Percentiles rank a stretch among this genome's conserved stretches.
Conservation (phyloP, 2,329 filamentous ascomycete species). For the Hypoxylon sp. region DNA sequence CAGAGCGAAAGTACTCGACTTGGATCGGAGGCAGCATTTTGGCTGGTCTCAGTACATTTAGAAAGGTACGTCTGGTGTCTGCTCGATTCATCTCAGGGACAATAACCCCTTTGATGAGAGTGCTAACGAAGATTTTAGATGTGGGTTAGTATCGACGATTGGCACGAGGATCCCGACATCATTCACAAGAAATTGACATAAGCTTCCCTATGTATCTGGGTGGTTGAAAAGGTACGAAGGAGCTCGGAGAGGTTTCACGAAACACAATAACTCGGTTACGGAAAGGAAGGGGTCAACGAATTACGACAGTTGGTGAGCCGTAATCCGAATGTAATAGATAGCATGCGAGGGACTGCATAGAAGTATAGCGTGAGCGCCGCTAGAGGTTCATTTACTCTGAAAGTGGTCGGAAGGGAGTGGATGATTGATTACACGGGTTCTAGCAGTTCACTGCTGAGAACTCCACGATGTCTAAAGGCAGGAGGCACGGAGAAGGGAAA, state of each 20-base stretch:
- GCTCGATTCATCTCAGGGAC: slow-evolving; percentile 24
- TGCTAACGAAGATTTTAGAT: slow-evolving; percentile 72
- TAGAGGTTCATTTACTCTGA: slow-evolving; percentile 19
- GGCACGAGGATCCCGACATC: slow-evolving; percentile 99
- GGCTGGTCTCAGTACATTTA: slow-evolving; percentile 95
- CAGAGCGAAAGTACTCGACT: slow-evolving; percentile 97
- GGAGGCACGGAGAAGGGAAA: slow-evolving; percentile 3
- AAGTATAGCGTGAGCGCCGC: slow-evolving; percentile 27
- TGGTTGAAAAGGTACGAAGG: slow-evolving; percentile 1
- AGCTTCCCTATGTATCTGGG: slow-evolving; percentile 18
- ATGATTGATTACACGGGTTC: not conserved
- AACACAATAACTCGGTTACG: slow-evolving; percentile 1
- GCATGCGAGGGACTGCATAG: slow-evolving; percentile 1
- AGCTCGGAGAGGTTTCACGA: slow-evolving; percentile 16
- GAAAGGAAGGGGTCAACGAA: slow-evolving; percentile 4
- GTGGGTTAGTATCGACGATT: slow-evolving; percentile 99
- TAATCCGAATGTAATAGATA: slow-evolving; percentile 27
- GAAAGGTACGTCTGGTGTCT: slow-evolving; percentile 79
- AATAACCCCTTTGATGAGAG: slow-evolving; percentile 16
- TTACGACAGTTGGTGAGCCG: slow-evolving; percentile 9
- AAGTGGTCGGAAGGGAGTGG: not conserved
- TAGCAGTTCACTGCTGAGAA: not conserved
- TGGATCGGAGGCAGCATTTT: slow-evolving; percentile 99
- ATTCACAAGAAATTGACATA: slow-evolving; percentile 98
- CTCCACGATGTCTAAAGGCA: slow-evolving; percentile 11